Base-by-base conservation (phyloP, 1,284 basidiomycete genomes). In the Fistulinella staudtii region DNA sequence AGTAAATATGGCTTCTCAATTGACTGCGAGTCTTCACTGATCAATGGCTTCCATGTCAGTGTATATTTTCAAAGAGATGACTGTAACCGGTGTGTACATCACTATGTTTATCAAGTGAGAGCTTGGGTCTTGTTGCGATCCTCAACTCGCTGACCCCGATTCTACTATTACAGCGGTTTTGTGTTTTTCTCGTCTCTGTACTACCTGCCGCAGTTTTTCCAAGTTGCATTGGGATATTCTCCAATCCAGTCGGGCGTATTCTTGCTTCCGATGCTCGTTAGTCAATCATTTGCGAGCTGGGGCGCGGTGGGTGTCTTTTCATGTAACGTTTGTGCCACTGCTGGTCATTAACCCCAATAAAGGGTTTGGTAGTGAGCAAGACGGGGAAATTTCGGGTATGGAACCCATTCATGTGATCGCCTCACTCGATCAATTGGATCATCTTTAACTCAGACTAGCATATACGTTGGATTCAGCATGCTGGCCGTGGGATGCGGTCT, bases 201-300 rank as follows among this genome's bases (percentile, higher is more conserved):
- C 55, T 82, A 85, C 54, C 72, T 89, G 0, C 85, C 85, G 1
- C 82, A 86, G 50, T 89, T 79, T 60, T 85, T 86, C 60, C 86
- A 89, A 64, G 76, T 87, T 3, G 82, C 77, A 3, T 66, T 82
- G 15, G 80, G 79, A 2, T 82, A 53, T 36, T 54, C 54, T n/a
- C 63, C 57, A 11, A 50, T 53, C 35, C 46, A 39, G 33, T 60
- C 57, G 15, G 68, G 67, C 22, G 46, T 68, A 1, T 55, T 65
- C 17, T 44, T 69, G 8, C 57, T 68, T 29, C 67, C 67, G 1
- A 55, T 65, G 10, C 50, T 68, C 15, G 67, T 84, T 15, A 74
- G 77, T 10, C 83, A 86, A 57, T 80, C 82, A 24, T 53, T 74
- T 2, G 69, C 75, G 5, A 79, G 74, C 50, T 79, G 75, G 67